A percentile compares a stretch with the other conserved stretches of the same genome.
Conservation (phyloP, 2,329 filamentous ascomycete species). For the Gremmenia infestans region DNA sequence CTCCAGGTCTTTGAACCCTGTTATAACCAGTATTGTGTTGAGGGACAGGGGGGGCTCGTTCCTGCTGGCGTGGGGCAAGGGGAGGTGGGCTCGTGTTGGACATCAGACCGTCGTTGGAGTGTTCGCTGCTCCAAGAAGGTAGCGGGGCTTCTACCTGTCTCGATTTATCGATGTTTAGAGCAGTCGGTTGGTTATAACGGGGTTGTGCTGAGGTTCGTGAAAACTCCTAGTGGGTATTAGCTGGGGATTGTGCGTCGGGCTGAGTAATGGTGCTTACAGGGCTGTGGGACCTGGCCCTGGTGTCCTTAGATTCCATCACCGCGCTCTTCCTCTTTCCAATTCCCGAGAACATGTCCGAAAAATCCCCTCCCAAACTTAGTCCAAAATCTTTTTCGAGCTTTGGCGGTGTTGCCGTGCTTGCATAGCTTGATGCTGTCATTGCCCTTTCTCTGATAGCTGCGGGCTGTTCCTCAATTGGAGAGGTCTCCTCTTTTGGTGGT, state of each 20-base stretch:
- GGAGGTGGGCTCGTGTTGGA: slow-evolving; percentile 24
- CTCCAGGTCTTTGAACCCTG: slow-evolving; percentile 16
- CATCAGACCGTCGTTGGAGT: slow-evolving; percentile 30
- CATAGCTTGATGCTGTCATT: slow-evolving; percentile 31
- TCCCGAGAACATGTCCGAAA: slow-evolving; percentile 32
- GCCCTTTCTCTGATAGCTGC: slow-evolving; percentile 23
- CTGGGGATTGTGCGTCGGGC: neutral
- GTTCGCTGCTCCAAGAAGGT: slow-evolving; percentile 29
- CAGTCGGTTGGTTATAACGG: slow-evolving; percentile 23
- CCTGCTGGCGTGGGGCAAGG: slow-evolving; percentile 8
- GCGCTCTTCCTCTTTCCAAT: slow-evolving; percentile 29
- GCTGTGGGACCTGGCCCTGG: slow-evolving; percentile 22
- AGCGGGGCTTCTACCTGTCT: slow-evolving; percentile 25
- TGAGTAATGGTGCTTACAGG: slow-evolving; percentile 21
- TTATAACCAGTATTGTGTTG: slow-evolving; percentile 12
- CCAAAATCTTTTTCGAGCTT: slow-evolving; percentile 29
- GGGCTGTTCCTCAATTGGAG: slow-evolving; percentile 21
- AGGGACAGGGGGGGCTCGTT: slow-evolving; percentile 22
- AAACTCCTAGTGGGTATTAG: slow-evolving; percentile 20
- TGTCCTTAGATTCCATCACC: slow-evolving; percentile 22
- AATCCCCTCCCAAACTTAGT: slow-evolving; percentile 31
- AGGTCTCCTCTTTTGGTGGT: slow-evolving; percentile 19
- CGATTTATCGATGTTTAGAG: slow-evolving; percentile 26
- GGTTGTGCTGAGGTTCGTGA: slow-evolving; percentile 15
- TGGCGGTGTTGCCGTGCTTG: slow-evolving; percentile 31